Evolutionary conservation across 164 flowering plant species (phyloP), one percentile per base, ranked within the genome.

Genomic region (Houttuynia cordata): DNA sequence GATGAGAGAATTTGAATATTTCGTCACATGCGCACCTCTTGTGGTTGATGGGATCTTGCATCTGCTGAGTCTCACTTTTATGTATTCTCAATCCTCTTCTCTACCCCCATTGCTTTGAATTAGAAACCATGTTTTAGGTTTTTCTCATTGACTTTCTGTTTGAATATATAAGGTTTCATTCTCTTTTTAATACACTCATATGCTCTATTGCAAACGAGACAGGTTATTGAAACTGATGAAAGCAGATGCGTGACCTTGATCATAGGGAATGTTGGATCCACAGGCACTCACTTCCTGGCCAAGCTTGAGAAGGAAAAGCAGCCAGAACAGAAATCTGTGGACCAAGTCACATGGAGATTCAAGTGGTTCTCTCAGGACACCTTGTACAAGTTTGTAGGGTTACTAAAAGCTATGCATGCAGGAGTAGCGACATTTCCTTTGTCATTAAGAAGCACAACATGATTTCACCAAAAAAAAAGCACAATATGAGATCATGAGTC

Each of bases 291-390:
- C 23, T 55, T 64, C 8, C 25, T 45, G 4, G 21, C 56, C 57
- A 25, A 62, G 45, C 34, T 50, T 12, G 52, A 51, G 22, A 51
- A 66, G 37, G 62, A 39, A 30, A 56, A 51, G 67, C 40, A 51
- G 30, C 23, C n/a, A n/a, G 39, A 60, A 24, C 50, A 67, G 53
- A 53, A 62, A 41, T 20, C 50, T 24, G 24, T 70, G 7, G 54
- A 68, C 13, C 65, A 73, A 40, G 41, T 64, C 12, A 74, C 64
- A 42, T 87, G 87, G 89, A 85, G 78, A 70, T 60, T 85, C 22
- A 80, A 71, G 66, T 87, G 91, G 88, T 82, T 77, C 61, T 81
- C 86, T 5, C 81, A 82, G 70, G 83, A 77, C 18, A 74, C 73
- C 53, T 59, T 80, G 20, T 58, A 68, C 55, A 82, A 82, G 51